Evolutionary conservation across 805 yeast species (phyloP), one percentile per base, ranked within the genome.

Genomic region (Helenozyma baotianmanensis): DNA sequence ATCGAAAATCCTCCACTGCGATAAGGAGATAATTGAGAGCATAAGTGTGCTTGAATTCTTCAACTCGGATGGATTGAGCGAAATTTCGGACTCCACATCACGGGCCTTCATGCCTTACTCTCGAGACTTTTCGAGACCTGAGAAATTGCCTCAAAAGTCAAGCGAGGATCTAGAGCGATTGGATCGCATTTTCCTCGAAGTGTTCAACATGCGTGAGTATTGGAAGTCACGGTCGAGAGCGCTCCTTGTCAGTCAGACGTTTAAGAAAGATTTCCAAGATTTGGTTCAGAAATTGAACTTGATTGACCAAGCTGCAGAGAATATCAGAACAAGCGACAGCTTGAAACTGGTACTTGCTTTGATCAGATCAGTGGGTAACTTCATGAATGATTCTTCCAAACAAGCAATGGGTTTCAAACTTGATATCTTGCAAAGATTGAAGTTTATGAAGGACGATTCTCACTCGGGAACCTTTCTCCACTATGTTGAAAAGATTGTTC

Each of bases 401-500:
- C 95, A 88, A 55, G 97, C 97, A 1, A 73, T 76, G 44, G 99
- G 99, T 3, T 94, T 94, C 70, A 82, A 83, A 50, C 65, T 92
- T 39, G 81, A 85, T 27, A 85, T 96, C n/a, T 68, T 92, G 33
- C 96, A 88, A 51, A 68, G 97, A 46, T 70, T 92, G 38, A 85
- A 82, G 21, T 88, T 94, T 46, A 80, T 94, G 61, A 92, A 92
- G 54, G 96, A 90, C 58, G 87, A 82, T 17, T 74, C 79, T 38
- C 89, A 90, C 54, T 75, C 87, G 5, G 79, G 83, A 80, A 85
- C 95, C 1, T 89, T 92, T 51, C 62, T 92, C 48, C 96, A 94
- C 54, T 89, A 89, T 56, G 87, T 94, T 34, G 98, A 92, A 56
- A 83, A 78, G 47, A 77, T 87, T 28, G 74, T 94, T n/a, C 69